Percentiles rank a stretch among this genome's conserved stretches.
Conservation (phyloP, 108 stramenopile species). For the Epithemia pelagica region DNA sequence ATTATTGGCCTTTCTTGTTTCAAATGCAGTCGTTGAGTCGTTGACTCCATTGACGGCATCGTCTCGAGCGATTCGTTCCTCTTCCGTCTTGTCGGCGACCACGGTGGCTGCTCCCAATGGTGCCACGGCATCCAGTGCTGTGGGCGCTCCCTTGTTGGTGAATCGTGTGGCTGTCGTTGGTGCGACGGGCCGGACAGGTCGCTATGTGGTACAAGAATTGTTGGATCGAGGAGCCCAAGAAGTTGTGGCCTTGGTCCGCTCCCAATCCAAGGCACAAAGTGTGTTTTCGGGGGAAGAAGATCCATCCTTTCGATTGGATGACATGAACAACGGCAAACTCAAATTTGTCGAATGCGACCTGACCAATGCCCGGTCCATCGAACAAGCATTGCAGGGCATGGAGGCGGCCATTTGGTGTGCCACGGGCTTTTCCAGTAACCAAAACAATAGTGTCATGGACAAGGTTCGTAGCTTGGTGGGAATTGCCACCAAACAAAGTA, state of each 20-base stretch:
- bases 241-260: constrained; percentile 66
- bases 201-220: constrained; percentile 59
- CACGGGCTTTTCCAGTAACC: constrained; percentile 61
- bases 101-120: neutral
- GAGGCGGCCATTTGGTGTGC: constrained; percentile 84
- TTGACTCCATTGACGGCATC: no score
- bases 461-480: constrained; percentile 18
- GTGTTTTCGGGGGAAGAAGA: neutral
- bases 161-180: constrained; percentile 63
- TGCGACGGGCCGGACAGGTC: constrained; percentile 74
- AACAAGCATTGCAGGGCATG: constrained; percentile 28
- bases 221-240: constrained; percentile 29
- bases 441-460: constrained; percentile 2
- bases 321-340: constrained; percentile 13
- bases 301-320: no score
- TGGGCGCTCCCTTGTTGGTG: constrained; percentile 15
- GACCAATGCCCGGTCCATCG: constrained; percentile 26
- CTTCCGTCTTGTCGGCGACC: neutral
- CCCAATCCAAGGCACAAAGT: constrained; percentile 14
- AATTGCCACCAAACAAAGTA: constrained; percentile 39
- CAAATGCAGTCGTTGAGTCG: no score
- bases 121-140: neutral
- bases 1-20: no score
- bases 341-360: constrained; percentile 50
- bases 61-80: no score